A percentile compares a stretch with the other conserved stretches of the same genome.
phyloP scores from a whole-genome alignment of 2,329 filamentous ascomycete species.

The Fusarium chuoi region DNA sequence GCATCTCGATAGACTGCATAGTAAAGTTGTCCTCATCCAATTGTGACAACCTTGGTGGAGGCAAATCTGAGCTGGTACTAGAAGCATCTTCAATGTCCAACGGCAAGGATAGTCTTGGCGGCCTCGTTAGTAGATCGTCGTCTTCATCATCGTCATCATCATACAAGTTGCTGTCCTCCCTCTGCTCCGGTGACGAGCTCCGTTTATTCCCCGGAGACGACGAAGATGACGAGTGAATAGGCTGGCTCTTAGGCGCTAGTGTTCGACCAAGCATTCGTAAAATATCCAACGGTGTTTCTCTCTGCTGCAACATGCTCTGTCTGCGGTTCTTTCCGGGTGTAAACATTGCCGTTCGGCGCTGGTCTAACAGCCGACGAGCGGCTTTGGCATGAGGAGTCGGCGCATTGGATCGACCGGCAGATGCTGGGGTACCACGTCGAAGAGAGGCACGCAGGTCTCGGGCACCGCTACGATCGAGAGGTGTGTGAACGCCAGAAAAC shows the following conservation, averaged over 20 bases:
- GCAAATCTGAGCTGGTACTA: conserved; percentile 63
- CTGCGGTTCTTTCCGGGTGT: conserved; percentile 69
- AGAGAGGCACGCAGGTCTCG: conserved; percentile 53
- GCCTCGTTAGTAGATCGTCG: conserved; percentile 52
- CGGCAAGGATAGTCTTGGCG: conserved; percentile 66
- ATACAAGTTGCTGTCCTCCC: conserved; percentile 58
- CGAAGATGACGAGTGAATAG: conserved; percentile 60
- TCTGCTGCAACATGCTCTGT: conserved; percentile 65
- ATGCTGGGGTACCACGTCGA: conserved; percentile 57
- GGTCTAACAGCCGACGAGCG: conserved; percentile 67
- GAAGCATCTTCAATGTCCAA: conserved; percentile 62
- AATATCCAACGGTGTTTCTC: conserved; percentile 65
- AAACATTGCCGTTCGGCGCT: conserved; percentile 67
- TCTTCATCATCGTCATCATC: conserved; percentile 65
- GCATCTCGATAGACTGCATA: conserved; percentile 68
- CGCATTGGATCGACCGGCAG: conserved; percentile 55
- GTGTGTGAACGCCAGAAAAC: conserved; percentile 56
- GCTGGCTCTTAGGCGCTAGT: conserved; percentile 61
- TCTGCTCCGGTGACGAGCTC: conserved; percentile 44
- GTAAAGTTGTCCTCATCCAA: conserved; percentile 70
- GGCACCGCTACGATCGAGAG: conserved; percentile 51
- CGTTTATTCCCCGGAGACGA: conserved; percentile 48
- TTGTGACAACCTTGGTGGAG: conserved; percentile 63
- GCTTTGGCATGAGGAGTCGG: conserved; percentile 71
- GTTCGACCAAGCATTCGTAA: conserved; percentile 65